Conservation (phyloP, 2,329 filamentous ascomycete genomes). For the Exophiala alcalophila region DNA sequence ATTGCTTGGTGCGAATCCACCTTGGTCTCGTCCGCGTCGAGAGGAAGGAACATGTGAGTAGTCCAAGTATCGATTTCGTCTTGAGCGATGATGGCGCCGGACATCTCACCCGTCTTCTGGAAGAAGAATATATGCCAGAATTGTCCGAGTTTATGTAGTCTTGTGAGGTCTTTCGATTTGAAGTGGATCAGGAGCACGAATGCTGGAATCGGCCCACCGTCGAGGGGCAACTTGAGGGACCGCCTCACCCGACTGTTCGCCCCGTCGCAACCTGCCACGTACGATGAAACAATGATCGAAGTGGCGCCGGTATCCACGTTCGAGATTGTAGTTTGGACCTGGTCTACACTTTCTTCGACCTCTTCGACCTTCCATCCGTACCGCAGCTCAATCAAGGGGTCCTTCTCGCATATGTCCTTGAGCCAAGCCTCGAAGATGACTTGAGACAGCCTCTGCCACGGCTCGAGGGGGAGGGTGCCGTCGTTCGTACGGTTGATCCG, state of each 20-base stretch:
- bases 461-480: slow-evolving; percentile 34
- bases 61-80: slow-evolving; percentile 37
- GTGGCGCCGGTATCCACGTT: too few species aligned
- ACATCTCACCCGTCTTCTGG: slow-evolving; percentile 3
- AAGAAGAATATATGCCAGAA: slow-evolving; percentile 37
- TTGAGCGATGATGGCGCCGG: slow-evolving; percentile 33
- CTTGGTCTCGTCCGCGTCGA: slow-evolving; percentile 14
- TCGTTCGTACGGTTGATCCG: slow-evolving; percentile 33
- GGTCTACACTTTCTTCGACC: slow-evolving; percentile 23
- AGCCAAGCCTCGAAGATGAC: slow-evolving; percentile 39
- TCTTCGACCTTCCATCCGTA: slow-evolving; percentile 32
- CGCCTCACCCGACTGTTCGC: slow-evolving; percentile 30
- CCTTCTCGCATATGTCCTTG: slow-evolving; percentile 24
- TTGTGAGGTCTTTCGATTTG: slow-evolving; percentile 32
- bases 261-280: slow-evolving; percentile 35
- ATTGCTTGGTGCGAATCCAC: slow-evolving; percentile 31
- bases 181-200: slow-evolving; percentile 34
- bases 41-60: slow-evolving; percentile 29
- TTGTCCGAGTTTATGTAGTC: slow-evolving; percentile 29
- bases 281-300: slow-evolving; percentile 26
- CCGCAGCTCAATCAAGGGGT: slow-evolving; percentile 30
- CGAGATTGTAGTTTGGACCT: too few species aligned
- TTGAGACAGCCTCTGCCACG: slow-evolving; percentile 36
- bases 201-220: slow-evolving; percentile 27
- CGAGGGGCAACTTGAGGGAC: slow-evolving; percentile 28